Evolutionary conservation across 139 green algal genomes (phyloP), one percentile per base, ranked within the genome.

Genomic region (Chlamydomonas sp.): DNA sequence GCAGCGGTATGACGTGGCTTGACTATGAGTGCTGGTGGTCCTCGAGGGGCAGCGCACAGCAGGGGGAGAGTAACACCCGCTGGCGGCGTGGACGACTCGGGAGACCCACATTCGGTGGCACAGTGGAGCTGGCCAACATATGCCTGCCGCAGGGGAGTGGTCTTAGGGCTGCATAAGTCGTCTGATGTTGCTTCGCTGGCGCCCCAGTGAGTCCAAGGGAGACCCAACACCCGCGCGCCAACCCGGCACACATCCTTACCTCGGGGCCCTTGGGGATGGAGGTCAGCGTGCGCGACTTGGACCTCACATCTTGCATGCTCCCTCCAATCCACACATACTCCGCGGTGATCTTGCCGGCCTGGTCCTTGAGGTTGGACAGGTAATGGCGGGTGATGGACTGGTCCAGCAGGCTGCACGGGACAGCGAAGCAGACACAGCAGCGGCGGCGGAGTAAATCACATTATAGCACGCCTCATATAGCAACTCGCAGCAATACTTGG

Each of bases 261-360:
- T 81, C 83, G 49, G 83, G 74, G 49, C 64, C 78, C 68, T 91
- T 94, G 86, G 57, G 79, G 1, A 96, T 83, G n/a, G 72, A 87
- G 62, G 79, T 49, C 60, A 94, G 87, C 12, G 89, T 94, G 76
- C 92, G 89, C 16, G 91, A 95, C 92, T 98, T 98, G 79, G 88
- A 96, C 20, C 96, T 89, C 79, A 98, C 82, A 90, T 98, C 96
- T n/a, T 85, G 5, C 49, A 94, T 95, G 20, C 94, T 95, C 81
- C 97, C 97, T 12, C 95, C 97, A 72, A 99, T 97, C 97, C 97
- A 99, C 10, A 99, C 94, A 80, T 99, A 98, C 93, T 99, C 97
- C 2, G 95, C 97, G 16, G 90, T 91, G 59, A 96, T 92, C 89
- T 96, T 96, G 87, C 93, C 95, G 18, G 18, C 61, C 81, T 94